Conservation (phyloP, 1,284 basidiomycete species). For the Agaricales sp. region DNA sequence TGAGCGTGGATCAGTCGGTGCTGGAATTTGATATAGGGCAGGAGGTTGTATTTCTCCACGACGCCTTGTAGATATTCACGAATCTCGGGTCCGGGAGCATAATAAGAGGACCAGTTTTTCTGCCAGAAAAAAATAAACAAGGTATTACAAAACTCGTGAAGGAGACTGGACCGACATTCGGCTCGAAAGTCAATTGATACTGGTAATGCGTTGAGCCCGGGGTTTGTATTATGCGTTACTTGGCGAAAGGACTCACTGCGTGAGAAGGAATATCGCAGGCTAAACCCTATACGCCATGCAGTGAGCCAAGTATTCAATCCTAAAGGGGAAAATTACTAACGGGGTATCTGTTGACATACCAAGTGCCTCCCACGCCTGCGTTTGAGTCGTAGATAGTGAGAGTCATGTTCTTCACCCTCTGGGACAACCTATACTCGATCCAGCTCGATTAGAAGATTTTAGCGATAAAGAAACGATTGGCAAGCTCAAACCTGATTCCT, state of each 20-base stretch:
- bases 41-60: conserved; percentile 49
- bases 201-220: conserved; percentile 15
- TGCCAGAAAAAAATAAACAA: conserved; percentile 13
- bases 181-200: conserved; percentile 51
- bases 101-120: conserved; percentile 52
- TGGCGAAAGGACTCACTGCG: conserved; percentile 22
- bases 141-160: neutral
- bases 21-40: conserved; percentile 39
- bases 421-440: conserved; percentile 31
- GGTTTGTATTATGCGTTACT: neutral
- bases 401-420: conserved; percentile 41
- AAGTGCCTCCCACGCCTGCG: conserved; percentile 48
- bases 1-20: conserved; percentile 40
- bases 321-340: conserved; percentile 13
- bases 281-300: conserved; percentile 27
- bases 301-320: conserved; percentile 1
- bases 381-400: conserved; percentile 54
- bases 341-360: conserved; percentile 33
- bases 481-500: conserved; percentile 35
- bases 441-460: neutral
- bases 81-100: conserved; percentile 48
- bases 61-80: conserved; percentile 38
- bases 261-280: conserved; percentile 50
- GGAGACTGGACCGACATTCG: conserved; percentile 25
- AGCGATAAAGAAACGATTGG: too few species aligned